Evolutionary conservation across 371 early-diverging fungal species (phyloP).

Genomic region (Rhizopus microsporus): DNA sequence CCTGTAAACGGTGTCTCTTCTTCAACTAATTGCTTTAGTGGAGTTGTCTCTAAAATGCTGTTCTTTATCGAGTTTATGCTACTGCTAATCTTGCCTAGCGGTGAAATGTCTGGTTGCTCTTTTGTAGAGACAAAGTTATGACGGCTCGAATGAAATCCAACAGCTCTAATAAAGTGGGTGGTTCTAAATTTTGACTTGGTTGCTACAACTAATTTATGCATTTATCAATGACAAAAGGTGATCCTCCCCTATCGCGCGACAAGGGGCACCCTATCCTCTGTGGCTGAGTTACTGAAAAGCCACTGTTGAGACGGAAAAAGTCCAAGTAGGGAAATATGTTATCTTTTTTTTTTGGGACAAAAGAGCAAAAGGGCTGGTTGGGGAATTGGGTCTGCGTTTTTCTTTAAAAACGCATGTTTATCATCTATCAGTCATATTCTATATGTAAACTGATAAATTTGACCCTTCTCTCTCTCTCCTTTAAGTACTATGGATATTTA

Average conservation of each 20-base stretch:
- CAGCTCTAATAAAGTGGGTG: not conserved
- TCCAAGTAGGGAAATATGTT: too few relatives aligned
- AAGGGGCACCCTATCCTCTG: not conserved
- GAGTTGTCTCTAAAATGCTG: constrained; percentile 20
- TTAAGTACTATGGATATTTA: too few relatives aligned
- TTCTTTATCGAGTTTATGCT: constrained; percentile 28
- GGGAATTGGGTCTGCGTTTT: too few relatives aligned
- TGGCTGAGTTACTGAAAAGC: not conserved
- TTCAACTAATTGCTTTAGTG: constrained; percentile 18
- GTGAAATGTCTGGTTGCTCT: constrained; percentile 17
- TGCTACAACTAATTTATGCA: not conserved
- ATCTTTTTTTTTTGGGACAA: too few relatives aligned
- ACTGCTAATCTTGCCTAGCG: constrained; percentile 36
- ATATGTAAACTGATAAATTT: too few relatives aligned
- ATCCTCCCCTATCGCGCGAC: not conserved
- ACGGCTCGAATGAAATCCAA: constrained; percentile 7
- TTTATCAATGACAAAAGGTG: not conserved
- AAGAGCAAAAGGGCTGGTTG: too few relatives aligned
- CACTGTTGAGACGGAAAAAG: not conserved
- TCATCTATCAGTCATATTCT: too few relatives aligned
- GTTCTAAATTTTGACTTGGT: not conserved
- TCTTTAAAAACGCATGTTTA: too few relatives aligned
- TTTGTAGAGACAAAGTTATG: constrained; percentile 1
- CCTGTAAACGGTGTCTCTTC: constrained; percentile 35
- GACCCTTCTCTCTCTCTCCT: too few relatives aligned